Evolutionary conservation across 768 basidiomycete genomes (phyloP).

Genomic region (Pluteus cervinus): DNA sequence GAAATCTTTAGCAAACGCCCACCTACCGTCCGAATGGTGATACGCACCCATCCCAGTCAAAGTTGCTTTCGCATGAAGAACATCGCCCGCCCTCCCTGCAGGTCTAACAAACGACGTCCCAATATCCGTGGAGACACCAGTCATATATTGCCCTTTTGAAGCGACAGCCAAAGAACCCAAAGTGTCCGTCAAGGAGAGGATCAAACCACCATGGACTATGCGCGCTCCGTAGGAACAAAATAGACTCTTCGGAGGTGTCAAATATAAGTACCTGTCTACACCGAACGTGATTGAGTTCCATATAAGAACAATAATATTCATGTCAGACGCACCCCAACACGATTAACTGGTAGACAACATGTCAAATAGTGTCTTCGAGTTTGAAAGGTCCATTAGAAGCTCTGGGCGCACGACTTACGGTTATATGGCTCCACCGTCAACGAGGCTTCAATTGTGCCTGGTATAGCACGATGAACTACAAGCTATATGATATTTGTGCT

Average conservation of each 20-base stretch:
- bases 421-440: constrained; percentile 74
- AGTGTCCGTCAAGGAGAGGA: constrained; percentile 79
- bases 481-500: constrained; percentile 36
- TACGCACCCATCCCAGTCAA: constrained; percentile 64
- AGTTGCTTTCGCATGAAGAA: constrained; percentile 55
- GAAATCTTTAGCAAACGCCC: constrained; percentile 1
- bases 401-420: constrained; percentile 32
- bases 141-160: constrained; percentile 79
- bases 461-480: constrained; percentile 56
- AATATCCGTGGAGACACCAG: constrained; percentile 82
- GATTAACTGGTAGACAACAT: constrained; percentile 50
- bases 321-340: constrained; percentile 72
- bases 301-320: constrained; percentile 4
- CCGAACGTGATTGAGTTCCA: constrained; percentile 4
- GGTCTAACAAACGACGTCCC: constrained; percentile 74
- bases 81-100: constrained; percentile 66
- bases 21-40: not conserved
- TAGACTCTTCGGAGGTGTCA: constrained; percentile 3
- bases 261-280: constrained; percentile 30
- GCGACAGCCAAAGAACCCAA: constrained; percentile 82
- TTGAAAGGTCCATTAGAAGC: not conserved
- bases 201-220: constrained; percentile 75
- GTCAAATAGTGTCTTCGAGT: constrained; percentile 2
- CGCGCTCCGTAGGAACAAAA: constrained; percentile 8
- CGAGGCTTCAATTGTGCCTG: constrained; percentile 64